Percentiles rank a stretch among this genome's conserved stretches.
These are phyloP conservation scores for Colletotrichum sp. DNA, from an alignment of 2,329 filamentous ascomycete genomes.

Conservation along the genomic window DNA sequence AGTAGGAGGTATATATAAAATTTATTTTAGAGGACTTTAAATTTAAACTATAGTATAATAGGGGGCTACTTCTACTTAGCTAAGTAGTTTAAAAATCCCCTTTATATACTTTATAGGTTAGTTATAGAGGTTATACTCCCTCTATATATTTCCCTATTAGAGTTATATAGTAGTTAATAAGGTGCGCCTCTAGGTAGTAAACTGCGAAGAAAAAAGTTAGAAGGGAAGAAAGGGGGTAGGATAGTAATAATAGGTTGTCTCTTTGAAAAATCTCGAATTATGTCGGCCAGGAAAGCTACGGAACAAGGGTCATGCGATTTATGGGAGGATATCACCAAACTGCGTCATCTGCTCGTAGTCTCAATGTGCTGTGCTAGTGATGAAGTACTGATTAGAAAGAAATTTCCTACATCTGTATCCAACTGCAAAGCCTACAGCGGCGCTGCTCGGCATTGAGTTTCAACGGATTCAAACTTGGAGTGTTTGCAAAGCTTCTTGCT, in stretches of 20 bases:
- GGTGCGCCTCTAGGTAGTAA: too few relatives aligned
- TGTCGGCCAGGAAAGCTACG: fast-evolving
- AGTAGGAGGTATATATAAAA: too few relatives aligned
- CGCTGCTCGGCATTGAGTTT: fast-evolving
- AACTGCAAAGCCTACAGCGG: fast-evolving
- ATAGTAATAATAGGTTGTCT: not conserved
- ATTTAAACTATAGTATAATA: too few relatives aligned
- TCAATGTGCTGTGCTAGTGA: not conserved
- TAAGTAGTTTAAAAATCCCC: too few relatives aligned
- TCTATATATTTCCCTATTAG: too few relatives aligned
- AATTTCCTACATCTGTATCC: not conserved
- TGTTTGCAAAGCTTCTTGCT: not conserved
- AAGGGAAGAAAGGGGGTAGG: too few relatives aligned
- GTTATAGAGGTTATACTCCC: too few relatives aligned
- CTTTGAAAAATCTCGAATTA: not conserved
- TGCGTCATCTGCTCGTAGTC: not conserved
- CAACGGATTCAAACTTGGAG: not conserved
- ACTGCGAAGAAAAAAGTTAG: too few relatives aligned
- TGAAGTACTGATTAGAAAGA: not conserved
- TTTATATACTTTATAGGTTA: too few relatives aligned
- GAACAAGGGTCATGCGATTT: not conserved
- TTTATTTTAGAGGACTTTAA: too few relatives aligned
- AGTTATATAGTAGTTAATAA: too few relatives aligned
- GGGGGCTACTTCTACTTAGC: too few relatives aligned
- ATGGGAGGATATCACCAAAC: not conserved